phyloP scores from a whole-genome alignment of 805 yeast genomes.

The Candida yuanshanica region DNA sequence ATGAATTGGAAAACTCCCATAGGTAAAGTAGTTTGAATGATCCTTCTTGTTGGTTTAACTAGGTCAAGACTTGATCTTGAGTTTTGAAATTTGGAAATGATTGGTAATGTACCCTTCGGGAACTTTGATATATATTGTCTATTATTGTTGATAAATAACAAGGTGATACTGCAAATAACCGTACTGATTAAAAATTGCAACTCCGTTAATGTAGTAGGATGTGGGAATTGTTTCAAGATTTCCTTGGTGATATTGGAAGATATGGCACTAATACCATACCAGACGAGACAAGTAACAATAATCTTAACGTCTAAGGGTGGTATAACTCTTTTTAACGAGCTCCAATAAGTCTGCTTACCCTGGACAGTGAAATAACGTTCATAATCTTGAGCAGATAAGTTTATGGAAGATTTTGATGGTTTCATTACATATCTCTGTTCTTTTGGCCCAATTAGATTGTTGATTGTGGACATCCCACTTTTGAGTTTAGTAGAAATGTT shows the following conservation, averaged over 20 bases:
- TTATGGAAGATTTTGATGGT: conserved; percentile 23
- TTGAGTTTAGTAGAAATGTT: conserved; percentile 3
- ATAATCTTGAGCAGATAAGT: conserved; percentile 20
- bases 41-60: conserved; percentile 46
- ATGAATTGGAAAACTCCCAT: conserved; percentile 92
- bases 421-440: conserved; percentile 10
- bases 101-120: conserved; percentile 49
- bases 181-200: conserved; percentile 77
- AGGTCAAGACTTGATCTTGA: conserved; percentile 33
- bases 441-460: background rate
- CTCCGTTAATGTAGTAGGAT: conserved; percentile 88
- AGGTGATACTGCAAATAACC: conserved; percentile 44
- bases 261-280: conserved; percentile 80
- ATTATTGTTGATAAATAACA: conserved; percentile 33
- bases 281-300: conserved; percentile 54
- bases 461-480: background rate
- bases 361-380: conserved; percentile 19
- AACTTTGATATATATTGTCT: conserved; percentile 25
- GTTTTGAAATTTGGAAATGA: conserved; percentile 26
- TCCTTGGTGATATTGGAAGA: conserved; percentile 79
- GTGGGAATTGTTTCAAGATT: conserved; percentile 61
- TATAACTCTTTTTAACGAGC: conserved; percentile 12
- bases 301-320: conserved; percentile 37
- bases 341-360: conserved; percentile 11
- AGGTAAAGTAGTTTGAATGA: conserved; percentile 70